Evolutionary conservation across 129 eudicot species (phyloP), one percentile per base, ranked within the genome.

Genomic region (Flaveria brownii): DNA sequence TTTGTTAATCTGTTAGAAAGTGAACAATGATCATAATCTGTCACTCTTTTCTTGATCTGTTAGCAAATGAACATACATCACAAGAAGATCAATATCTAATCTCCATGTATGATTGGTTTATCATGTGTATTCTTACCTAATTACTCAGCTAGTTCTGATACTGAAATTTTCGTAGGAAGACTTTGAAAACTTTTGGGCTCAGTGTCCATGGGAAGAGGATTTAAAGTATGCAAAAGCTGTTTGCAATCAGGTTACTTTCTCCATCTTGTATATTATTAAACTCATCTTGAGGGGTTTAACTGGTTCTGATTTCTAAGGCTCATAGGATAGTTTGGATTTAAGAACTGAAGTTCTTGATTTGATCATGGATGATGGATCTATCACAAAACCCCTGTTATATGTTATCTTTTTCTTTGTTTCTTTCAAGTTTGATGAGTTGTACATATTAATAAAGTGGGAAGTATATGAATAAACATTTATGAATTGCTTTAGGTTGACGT

Each of bases 161-260:
- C 57, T 70, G 56, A 17, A 28, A 68, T 49, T 62, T 15, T 77
- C 22, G 16, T 81, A 94, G 98, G 97, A 94, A 85, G 98, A 88
- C 76, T 94, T 87, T 61, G 90, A 91, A 30, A 94, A 91, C 71
- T 94, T 85, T 66, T 94, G 98, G 98, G 87, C 93, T 9, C 96
- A 91, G 72, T 94, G 98, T 82, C 98, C 98, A 1, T 91, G 98
- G 98, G 98, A 91, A 83, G 96, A 88, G n/a, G 98, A 94, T 86
- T 79, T 94, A 55, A 89, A 74, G 73, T 91, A 94, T 78, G 98
- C 96, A 36, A 87, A 86, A 78, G 91, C 96, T 83, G 98, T 94
- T 73, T 94, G 98, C 82, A 85, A 77, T 87, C 98, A 94, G 98
- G 98, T 93, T 42, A 17, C 15, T 59, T 55, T 79, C 45, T 66